Conservation (phyloP, 1,139 yeast species). For the Blastobotrys malaysiensis region DNA sequence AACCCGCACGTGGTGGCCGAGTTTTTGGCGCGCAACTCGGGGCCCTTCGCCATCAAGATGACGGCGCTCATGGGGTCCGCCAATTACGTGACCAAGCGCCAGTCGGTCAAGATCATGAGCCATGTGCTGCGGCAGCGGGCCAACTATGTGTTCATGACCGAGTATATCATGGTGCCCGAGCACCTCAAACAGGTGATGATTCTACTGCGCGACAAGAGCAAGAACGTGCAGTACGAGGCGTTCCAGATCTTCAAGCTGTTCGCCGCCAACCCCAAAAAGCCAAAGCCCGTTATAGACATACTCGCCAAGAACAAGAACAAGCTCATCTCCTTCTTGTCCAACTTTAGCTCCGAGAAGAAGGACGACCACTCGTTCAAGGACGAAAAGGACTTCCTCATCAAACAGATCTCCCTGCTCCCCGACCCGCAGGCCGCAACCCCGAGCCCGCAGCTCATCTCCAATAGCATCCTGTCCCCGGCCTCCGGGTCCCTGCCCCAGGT, state of each 20-base stretch:
- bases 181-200: slow-evolving; percentile 84
- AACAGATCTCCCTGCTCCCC: slow-evolving; percentile 59
- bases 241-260: slow-evolving; percentile 88
- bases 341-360: slow-evolving; percentile 53
- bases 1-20: slow-evolving; percentile 59
- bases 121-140: slow-evolving; percentile 70
- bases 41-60: slow-evolving; percentile 52
- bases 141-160: slow-evolving; percentile 66
- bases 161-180: slow-evolving; percentile 73
- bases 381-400: slow-evolving; percentile 75
- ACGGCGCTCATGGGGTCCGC: slow-evolving; percentile 66
- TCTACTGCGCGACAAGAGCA: slow-evolving; percentile 79
- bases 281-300: slow-evolving; percentile 73
- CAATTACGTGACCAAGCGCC: slow-evolving; percentile 89
- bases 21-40: slow-evolving; percentile 46
- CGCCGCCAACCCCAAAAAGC: slow-evolving; percentile 89
- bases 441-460: background rate
- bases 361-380: slow-evolving; percentile 68
- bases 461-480: slow-evolving; percentile 2
- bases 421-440: slow-evolving; percentile 2
- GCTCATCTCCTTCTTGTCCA: slow-evolving; percentile 57
- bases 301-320: slow-evolving; percentile 76
- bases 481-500: slow-evolving; percentile 11
- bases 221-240: slow-evolving; percentile 83
- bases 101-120: slow-evolving; percentile 72